These are phyloP conservation scores for Mucor racemosus DNA, from an alignment of 371 early-diverging fungal species.

Conservation along the genomic window DNA sequence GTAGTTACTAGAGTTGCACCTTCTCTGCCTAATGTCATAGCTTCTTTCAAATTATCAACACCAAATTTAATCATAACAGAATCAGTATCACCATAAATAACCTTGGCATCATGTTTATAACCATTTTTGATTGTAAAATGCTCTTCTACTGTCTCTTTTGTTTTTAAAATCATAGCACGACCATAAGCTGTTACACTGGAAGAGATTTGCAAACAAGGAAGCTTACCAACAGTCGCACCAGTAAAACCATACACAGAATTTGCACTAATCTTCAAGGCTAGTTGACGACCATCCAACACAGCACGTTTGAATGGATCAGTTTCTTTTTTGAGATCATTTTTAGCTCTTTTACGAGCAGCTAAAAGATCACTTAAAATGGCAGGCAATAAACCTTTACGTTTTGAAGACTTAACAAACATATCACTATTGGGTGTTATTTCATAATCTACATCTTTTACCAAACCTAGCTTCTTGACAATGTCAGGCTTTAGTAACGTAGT, in stretches of 20 bases:
- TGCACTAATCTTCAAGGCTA: slow-evolving; percentile 96
- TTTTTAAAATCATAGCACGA: slow-evolving; percentile 97
- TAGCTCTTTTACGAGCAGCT: slow-evolving; percentile 96
- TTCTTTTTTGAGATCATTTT: slow-evolving; percentile 92
- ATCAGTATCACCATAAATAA: slow-evolving; percentile 99
- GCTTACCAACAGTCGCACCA: slow-evolving; percentile 96
- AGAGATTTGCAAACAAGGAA: slow-evolving; percentile 98
- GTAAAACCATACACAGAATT: slow-evolving; percentile 99
- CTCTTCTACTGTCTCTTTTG: slow-evolving; percentile 90
- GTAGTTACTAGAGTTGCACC: slow-evolving; percentile 90
- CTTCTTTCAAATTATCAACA: slow-evolving; percentile 74
- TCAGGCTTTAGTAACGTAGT: slow-evolving; percentile 84
- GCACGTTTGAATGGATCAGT: slow-evolving; percentile 93
- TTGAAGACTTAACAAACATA: slow-evolving; percentile 77
- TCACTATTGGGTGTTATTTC: slow-evolving; percentile 90
- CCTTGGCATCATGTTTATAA: slow-evolving; percentile 87
- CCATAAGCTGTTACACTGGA: slow-evolving; percentile 99
- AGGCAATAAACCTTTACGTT: slow-evolving; percentile 93
- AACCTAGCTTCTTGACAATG: slow-evolving; percentile 62
- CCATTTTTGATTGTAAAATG: slow-evolving; percentile 87
- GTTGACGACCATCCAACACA: slow-evolving; percentile 97
- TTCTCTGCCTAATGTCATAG: slow-evolving; percentile 90
- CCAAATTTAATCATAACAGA: slow-evolving; percentile 99
- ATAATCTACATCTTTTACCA: slow-evolving; percentile 85
- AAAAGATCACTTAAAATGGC: slow-evolving; percentile 93